Base-by-base conservation (phyloP, 164 flowering plant genomes). In the Magnolia changhungtana region DNA sequence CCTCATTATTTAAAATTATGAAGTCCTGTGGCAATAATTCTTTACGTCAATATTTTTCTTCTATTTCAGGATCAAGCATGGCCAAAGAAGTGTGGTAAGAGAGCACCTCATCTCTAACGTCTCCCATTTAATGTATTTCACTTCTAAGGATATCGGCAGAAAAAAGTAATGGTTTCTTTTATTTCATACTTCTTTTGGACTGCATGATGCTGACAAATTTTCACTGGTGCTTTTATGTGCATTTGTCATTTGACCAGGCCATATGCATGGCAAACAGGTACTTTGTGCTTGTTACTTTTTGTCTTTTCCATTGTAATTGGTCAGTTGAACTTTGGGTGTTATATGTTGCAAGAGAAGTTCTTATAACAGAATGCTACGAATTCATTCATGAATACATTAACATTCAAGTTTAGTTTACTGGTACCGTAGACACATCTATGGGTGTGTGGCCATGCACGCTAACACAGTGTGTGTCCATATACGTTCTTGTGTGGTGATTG, bases 241-340 rank as follows among this genome's bases (percentile, higher is more conserved):
- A 50, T 68, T 73, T 50, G 8, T 50, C 29, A 50, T 68, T 73
- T 50, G 8, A 45, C 37, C 49, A 79, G 79, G 84, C 64, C 84
- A 82, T 75, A 82, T 82, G 84, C 84, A 74, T n/a, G 84, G 84
- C 27, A 82, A 82, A 74, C 80, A 79, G 80, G 84, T 82, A 79
- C 21, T 66, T 23, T 24, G 13, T 8, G 29, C 29, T 27, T 27
- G 1, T 2, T 27, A 27, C 29, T 27, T 27, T 27, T 27, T 27
- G 29, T 27, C 69, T 55, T 16, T 55, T 55, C 18, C 61, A 37
- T 37, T 37, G 45, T 37, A 37, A 3, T 37, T 37, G 45, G 45
- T 37, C 45, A 37, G 45, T 3, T 37, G 45, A 37, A 37, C 45
- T 3, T 37, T 37, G 45, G 45, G 45, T 37, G 45, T 37, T 37